Conservation (phyloP, 257 asterid genomes). For the Fraxinus anomala region DNA sequence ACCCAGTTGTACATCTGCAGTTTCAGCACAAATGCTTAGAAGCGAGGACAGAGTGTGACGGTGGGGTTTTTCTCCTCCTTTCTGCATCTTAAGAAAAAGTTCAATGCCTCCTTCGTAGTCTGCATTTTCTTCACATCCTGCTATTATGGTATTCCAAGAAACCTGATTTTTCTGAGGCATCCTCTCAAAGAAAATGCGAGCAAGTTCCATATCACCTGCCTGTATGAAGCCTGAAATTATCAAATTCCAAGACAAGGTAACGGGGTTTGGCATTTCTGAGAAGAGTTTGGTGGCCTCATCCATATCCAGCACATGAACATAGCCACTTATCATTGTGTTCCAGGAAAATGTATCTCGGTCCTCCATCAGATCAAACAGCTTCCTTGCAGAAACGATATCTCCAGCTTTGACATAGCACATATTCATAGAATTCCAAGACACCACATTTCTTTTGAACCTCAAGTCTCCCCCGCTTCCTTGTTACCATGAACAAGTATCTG, state of each 20-base stretch:
- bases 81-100: conserved; percentile 63
- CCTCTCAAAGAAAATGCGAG: conserved; percentile 53
- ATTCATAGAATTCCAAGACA: conserved; percentile 89
- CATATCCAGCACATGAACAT: conserved; percentile 57
- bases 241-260: conserved; percentile 70
- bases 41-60: conserved; percentile 78
- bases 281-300: conserved; percentile 67
- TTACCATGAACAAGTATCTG: conserved; percentile 38
- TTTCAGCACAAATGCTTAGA: conserved; percentile 73
- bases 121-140: conserved; percentile 67
- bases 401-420: conserved; percentile 75
- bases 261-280: conserved; percentile 59
- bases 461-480: conserved; percentile 7
- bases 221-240: conserved; percentile 69
- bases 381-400: conserved; percentile 60
- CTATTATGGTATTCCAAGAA: conserved; percentile 84
- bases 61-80: conserved; percentile 60
- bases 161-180: conserved; percentile 65
- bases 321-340: conserved; percentile 83
- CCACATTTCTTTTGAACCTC: conserved; percentile 54
- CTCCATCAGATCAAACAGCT: conserved; percentile 65
- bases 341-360: conserved; percentile 62
- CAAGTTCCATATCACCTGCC: conserved; percentile 58
- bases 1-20: conserved; percentile 61
- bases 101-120: conserved; percentile 58